Percentiles rank a stretch among this genome's conserved stretches.
Evolutionary conservation across 192 early-diverging fungal species (phyloP).

Genomic region (Backusella sp.): DNA sequence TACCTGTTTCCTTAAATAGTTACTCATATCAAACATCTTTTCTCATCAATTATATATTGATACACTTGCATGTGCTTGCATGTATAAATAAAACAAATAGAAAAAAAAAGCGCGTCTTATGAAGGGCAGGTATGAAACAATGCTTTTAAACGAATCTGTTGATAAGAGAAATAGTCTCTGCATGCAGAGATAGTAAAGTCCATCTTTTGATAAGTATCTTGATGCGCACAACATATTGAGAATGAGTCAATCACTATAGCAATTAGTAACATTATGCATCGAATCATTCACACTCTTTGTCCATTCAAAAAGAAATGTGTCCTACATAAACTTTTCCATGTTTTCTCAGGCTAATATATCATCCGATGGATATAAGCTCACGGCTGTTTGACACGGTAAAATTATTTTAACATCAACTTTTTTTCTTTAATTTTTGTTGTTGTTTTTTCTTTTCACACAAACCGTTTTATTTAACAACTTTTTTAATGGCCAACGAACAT

Average conservation of each 20-base stretch:
- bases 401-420: not conserved
- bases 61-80: not conserved
- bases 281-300: not conserved
- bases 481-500: conserved; percentile 34
- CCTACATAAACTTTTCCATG: not conserved
- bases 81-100: not conserved
- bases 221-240: too few species aligned
- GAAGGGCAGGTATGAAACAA: not conserved
- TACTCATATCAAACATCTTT: not conserved
- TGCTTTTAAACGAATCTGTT: too few species aligned
- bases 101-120: not conserved
- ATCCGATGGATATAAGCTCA: not conserved
- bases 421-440: not conserved
- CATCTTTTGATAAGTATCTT: not conserved
- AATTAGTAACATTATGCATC: not conserved
- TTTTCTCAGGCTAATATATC: not conserved
- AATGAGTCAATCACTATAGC: too few species aligned
- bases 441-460: not conserved
- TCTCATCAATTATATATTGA: not conserved
- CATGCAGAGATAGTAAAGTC: too few species aligned
- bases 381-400: not conserved
- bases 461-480: not conserved
- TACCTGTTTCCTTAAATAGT: not conserved
- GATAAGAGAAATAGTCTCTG: too few species aligned
- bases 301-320: not conserved